Evolutionary conservation across 176 grass and related monocot species (phyloP).

Genomic region (barley (Hordeum vulgare)): MorexV3_pseudomolecules_assembly NC_058523.1:7984619-7985118

Average conservation of each 20-base stretch:
- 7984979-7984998: not conserved
- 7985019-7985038: not conserved
- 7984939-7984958: not conserved
- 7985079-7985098: not conserved
- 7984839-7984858: conserved; percentile 73
- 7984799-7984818: conserved; percentile 48
- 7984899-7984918: conserved; percentile 56
- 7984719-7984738: not conserved
- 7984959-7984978: not conserved
- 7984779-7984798: not conserved
- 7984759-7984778: not conserved
- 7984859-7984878: conserved; percentile 52
- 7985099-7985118: not conserved
- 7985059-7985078: not conserved
- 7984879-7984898: conserved; percentile 78
- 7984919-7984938: conserved; percentile 71
- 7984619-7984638: conserved; percentile 7
- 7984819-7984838: conserved; percentile 47
- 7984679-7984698: not conserved
- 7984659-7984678: not conserved
- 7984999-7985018: not conserved
- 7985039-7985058: not conserved
- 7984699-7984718: not conserved
- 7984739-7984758: not conserved
- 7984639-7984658: not conserved